Evolutionary conservation across 306 rosid genomes (phyloP), one percentile per base, ranked within the genome.

Genomic region (Cucurbita argyrosperma): DNA sequence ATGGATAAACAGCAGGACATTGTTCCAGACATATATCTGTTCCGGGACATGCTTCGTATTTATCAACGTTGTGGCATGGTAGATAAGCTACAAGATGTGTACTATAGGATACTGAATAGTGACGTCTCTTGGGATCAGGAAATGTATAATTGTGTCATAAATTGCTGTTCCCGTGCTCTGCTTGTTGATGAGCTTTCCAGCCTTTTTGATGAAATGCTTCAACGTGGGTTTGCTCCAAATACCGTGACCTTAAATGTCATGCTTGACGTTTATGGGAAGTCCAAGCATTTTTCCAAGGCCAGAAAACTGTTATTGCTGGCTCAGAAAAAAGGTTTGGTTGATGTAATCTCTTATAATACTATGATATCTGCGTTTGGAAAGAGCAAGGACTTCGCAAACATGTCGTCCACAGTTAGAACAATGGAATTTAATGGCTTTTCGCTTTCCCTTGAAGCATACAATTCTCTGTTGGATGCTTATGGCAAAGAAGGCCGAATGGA

Each of bases 381-480:
- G 79, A 89, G 76, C 50, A 94, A 80, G 77, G 87, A 94, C 81
- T 85, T 94, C 61, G n/a, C 56, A 40, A 89, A 79, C 82, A 88
- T 91, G 99, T 77, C 91, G 49, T 84, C 85, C 16, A 85, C 84
- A 4, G 84, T 88, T 38, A 81, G 52, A 59, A 79, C 77, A 68
- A 94, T 91, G 99, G 83, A 87, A 81, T 87, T 89, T 73, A 88
- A 91, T 53, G 97, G 99, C 1, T 87, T 91, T 82, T 83, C 92
- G 7, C 95, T 91, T 82, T 91, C 99, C 55, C 92, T 89, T 53
- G 95, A 94, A 81, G 96, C 87, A 66, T 94, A 86, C 88, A 94
- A 90, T 77, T 84, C 89, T 58, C 85, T 94, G 97, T 81, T 89
- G 83, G 88, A 94, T 80, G 96, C 97, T 62, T 89, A 94, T 76